Base-by-base conservation (phyloP, 192 early-diverging fungal genomes). In the Podochytrium sp. region DNA sequence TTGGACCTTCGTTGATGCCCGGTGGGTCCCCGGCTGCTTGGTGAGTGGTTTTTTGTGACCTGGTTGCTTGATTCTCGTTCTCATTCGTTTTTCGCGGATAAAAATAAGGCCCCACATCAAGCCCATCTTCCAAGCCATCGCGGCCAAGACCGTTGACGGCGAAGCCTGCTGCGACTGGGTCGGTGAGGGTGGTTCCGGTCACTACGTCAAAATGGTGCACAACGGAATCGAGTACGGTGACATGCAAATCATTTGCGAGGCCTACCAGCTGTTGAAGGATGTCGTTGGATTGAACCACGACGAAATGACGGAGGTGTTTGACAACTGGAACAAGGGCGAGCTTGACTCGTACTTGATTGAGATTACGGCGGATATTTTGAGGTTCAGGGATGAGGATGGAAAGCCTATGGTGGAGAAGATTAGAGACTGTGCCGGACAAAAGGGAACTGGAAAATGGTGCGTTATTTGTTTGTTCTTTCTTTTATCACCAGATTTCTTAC, bases 181-280 rank as follows among this genome's bases (percentile, higher is more conserved):
- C 73, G 66, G 97, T 75, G 95, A 96, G 76, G 91, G 91, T 56
- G 97, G 97, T 30, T 92, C 97, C 32, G 97, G 95, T 49, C 96
- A 99, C 89, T 99, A 96, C 84, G 95, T 99, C 86, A 99, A 99
- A 90, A 97, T 99, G 97, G 95, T 99, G 60, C 96, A 99, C 90
- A 99, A 99, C 83, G 95, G 95, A 79, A 98, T 98, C 73, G 97
- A 98, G 85, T 98, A 98, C 80, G 97, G 97, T 76, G 97, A 98
- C 84, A 98, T 99, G 97, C 97, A 98, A 86, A 91, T 99, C 84
- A 94, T 99, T 71, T 91, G 90, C 74, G 97, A 99, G 86, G 93
- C 92, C 42, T 99, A 99, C 85, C 91, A 94, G 61, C 84, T 96
- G 79, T 82, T 99, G 84, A 93, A 92, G 84, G 91, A 95, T 66